Evolutionary conservation across 208 protist genomes (phyloP), one percentile per base, ranked within the genome.

Genomic region (Trypanosoma theileri): DNA sequence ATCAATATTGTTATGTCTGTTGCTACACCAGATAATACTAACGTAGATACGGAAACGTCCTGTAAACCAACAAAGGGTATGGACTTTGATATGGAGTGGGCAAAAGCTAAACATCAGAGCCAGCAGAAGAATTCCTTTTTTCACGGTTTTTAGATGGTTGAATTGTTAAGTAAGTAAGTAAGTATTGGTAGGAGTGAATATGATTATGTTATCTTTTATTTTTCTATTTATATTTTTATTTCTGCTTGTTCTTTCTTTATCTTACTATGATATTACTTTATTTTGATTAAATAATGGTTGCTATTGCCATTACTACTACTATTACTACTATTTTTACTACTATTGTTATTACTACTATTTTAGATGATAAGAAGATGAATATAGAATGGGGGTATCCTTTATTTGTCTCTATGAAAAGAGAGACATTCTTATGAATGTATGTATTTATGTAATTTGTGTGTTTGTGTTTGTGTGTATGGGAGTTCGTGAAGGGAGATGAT

Each of bases 21-120:
- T 53, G 21, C 40, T 46, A 24, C 31, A 21, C n/a, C 62, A 12
- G 62, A 59, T 4, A 59, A 54, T 41, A 19, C 26, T 12, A 21
- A 44, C 26, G 21, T 16, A 13, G 55, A 48, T 24, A 21, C 50
- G 14, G 57, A 71, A 16, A 31, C 10, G 1, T 16, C 35, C 17
- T 24, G 0, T 40, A 59, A 71, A 51, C 3, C 45, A 13, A 71
- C 44, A 45, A 71, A 59, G 35, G 50, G 48, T 6, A 16, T 57
- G 31, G 66, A 64, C 1, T 57, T 65, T 64, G 57, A 58, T n/a
- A 71, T 71, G 66, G 66, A 71, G 31, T 71, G 66, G 66, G 21
- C 50, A 16, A 71, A 59, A 12, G 22, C 66, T 4, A 31, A 48
- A 22, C 14, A 59, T 3, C 22, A 51, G 11, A 44, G 41, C 9